These are phyloP conservation scores for Penicillium salamii DNA, from an alignment of 495 filamentous ascomycete species.

Conservation along the genomic window DNA sequence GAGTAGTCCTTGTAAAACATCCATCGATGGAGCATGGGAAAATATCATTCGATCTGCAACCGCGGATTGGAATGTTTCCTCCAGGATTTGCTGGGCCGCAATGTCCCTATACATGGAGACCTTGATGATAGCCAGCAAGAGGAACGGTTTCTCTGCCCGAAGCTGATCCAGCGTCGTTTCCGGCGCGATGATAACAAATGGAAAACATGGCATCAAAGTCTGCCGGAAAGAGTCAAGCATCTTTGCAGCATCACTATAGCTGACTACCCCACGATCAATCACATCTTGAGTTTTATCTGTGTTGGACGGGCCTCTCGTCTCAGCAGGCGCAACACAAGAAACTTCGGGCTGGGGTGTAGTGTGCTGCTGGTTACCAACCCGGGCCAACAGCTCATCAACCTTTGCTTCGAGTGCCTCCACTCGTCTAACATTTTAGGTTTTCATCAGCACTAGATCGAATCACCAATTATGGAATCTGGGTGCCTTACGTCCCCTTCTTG, in stretches of 20 bases:
- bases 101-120: slow-evolving; percentile 10
- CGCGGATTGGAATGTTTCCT: slow-evolving; percentile 6
- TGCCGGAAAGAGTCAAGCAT: neutral
- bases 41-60: slow-evolving; percentile 1
- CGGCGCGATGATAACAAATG: slow-evolving; percentile 12
- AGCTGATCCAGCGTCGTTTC: slow-evolving; percentile 10
- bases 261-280: slow-evolving; percentile 11
- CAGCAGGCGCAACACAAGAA: neutral
- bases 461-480: neutral
- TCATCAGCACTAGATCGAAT: slow-evolving; percentile 4
- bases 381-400: slow-evolving; percentile 16
- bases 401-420: slow-evolving; percentile 18
- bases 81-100: slow-evolving; percentile 8
- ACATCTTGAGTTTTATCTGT: slow-evolving; percentile 7
- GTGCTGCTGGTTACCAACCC: slow-evolving; percentile 7
- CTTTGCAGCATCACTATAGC: slow-evolving; percentile 6
- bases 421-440: slow-evolving; percentile 3
- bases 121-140: slow-evolving; percentile 17
- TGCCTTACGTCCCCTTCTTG: slow-evolving; percentile 16
- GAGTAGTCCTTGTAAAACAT: neutral
- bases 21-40: slow-evolving; percentile 5
- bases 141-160: slow-evolving; percentile 16
- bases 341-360: neutral
- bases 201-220: slow-evolving; percentile 9
- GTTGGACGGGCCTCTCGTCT: neutral